Base-by-base conservation (phyloP, 768 basidiomycete species). In the Amanita thiersii region DNA sequence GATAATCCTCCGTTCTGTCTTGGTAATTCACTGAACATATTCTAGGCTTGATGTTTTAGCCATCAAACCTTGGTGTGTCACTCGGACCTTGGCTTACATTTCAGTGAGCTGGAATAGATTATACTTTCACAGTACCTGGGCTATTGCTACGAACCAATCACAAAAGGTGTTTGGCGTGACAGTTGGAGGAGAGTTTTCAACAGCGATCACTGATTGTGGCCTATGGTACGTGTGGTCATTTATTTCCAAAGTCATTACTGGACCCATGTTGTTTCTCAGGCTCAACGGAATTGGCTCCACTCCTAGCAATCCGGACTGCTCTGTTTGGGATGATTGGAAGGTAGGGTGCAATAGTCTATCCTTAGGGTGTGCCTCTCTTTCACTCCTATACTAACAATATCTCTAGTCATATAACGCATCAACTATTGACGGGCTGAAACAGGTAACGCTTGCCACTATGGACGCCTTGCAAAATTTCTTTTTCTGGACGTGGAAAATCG, bases 401-500 rank as follows among this genome's bases (percentile, higher is more conserved):
- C n/a, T 48, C 11, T 49, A 77, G 63, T 68, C 58, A 14, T 93
- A 82, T 68, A 60, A 73, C 40, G 54, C 67, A 19, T 64, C 69
- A 15, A 74, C 72, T 50, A 82, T 87, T 58, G 58, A 63, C 9
- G 65, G 67, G 24, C 65, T 88, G 43, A 68, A 71, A 62, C 63
- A 80, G 45, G 80, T 90, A 39, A 77, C 84, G 3, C 55, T 86
- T 52, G 76, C 82, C 17, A 79, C 81, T 45, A 94, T 94, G 89
- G 88, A 91, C 51, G 82, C 89, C 18, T 68, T 93, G 15, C 82
- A 90, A 68, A 84, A 93, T 59, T 92, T 75, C 72, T 94, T 93
- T 71, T 93, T 89, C 70, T 96, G 91, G 91, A 91, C 87, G 1
- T 94, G 88, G 87, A 90, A 89, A 61, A 90, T 93, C 45, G 87